Base-by-base conservation (phyloP, 2,329 filamentous ascomycete species). In the Colletotrichum shisoi region DNA sequence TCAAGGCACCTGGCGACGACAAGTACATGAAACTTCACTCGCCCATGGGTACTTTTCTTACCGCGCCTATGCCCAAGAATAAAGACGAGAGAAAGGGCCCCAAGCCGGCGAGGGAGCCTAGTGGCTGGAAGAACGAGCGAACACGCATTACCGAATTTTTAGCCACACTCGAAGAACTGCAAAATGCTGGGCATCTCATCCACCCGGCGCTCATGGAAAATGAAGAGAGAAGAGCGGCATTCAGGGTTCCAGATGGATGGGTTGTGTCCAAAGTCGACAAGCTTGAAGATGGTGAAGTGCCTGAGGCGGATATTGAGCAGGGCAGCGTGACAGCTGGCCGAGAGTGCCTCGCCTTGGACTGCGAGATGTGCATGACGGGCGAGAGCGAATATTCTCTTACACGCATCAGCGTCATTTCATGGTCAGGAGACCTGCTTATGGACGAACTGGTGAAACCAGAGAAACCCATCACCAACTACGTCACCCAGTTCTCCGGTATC, bases 281-380 rank as follows among this genome's bases (percentile, higher is more conserved):
- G 48, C 79, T 93, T 8, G 85, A 89, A 53, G 90, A 92, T 39
- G 92, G 89, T 3, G 78, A 85, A 56, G 84, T 90, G 7, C 87
- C 90, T 2, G 90, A 93, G 57, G 77, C 79, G 5, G 87, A 93
- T 61, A 88, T 96, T 66, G 84, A 96, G 77, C 81, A 89, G 71
- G 94, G 93, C 62, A 94, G 93, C 76, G 81, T 97, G 65, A 96
- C 93, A 0, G 92, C 88, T 37, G 95, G 94, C 42, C 87, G 93
- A 69, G 85, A 90, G 44, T 81, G 97, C 12, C 81, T 96, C 56
- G 90, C 93, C 1, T 83, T 99, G 62, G 95, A 99, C 76, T 99
- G 95, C 79, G 95, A 99, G 79, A 99, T 99, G 95, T 97, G 94
- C 76, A 89, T 93, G 79, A 96, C 93, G 2, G 91, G 89, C 67